These are phyloP conservation scores for Wickerhamiella cacticola DNA, from an alignment of 805 yeast species.

Conservation along the genomic window DNA sequence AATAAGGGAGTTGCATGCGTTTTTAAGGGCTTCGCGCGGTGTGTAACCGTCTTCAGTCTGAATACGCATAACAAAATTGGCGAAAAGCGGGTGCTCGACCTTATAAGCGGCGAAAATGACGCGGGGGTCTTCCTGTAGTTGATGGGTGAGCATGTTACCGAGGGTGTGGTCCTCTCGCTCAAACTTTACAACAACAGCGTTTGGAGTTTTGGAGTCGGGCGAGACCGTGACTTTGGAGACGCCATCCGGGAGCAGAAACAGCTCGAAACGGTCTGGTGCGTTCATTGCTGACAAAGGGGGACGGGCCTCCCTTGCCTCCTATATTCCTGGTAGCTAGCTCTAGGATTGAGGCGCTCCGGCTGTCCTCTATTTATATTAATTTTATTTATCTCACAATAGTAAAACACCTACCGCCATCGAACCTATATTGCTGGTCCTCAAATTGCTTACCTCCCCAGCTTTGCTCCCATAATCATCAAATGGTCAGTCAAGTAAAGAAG, in stretches of 20 bases:
- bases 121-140: constrained; percentile 68
- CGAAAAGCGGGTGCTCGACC: constrained; percentile 95
- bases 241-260: constrained; percentile 94
- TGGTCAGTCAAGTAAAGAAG: constrained; percentile 54
- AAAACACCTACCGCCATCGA: no score
- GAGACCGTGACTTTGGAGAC: constrained; percentile 82
- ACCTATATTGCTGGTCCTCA: no score
- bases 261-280: constrained; percentile 98
- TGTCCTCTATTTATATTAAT: no score
- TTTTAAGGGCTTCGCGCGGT: constrained; percentile 79
- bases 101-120: constrained; percentile 97
- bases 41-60: constrained; percentile 94
- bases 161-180: constrained; percentile 97
- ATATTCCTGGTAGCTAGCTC: no score
- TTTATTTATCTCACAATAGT: no score
- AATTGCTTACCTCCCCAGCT: background rate
- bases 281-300: constrained; percentile 51
- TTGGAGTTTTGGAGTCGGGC: constrained; percentile 91
- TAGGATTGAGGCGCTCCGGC: no score
- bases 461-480: constrained; percentile 7
- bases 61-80: constrained; percentile 83
- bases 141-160: constrained; percentile 80
- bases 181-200: constrained; percentile 82
- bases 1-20: constrained; percentile 77
- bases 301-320: no score